Evolutionary conservation across 371 early-diverging fungal genomes (phyloP), one percentile per base, ranked within the genome.

Genomic region (Mucor ambiguus): DNA sequence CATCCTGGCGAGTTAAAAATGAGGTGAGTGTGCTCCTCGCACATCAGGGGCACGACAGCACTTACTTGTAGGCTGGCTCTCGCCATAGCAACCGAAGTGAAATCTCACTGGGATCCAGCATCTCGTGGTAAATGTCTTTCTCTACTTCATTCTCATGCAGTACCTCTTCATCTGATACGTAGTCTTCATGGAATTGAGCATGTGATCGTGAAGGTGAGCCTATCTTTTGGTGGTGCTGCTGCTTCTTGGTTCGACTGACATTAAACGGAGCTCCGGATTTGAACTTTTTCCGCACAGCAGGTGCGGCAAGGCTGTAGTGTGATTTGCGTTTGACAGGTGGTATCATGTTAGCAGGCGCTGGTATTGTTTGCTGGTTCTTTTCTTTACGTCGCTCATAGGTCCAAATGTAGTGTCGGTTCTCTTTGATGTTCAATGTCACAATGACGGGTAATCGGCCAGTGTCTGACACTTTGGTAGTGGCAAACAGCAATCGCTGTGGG

Each of bases 41-140:
- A 37, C 35, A 37, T 14, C 1, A 11, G 4, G 3, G 4, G 2
- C 37, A 37, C 3, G 16, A 38, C 14, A 14, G 5, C 41, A 43
- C 52, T 67, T 37, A 70, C 65, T 61, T 69, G 52, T 52, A 52
- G 14, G 52, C 52, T 28, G 71, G 61, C 14, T 81, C 73, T 43
- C 68, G 72, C 67, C 74, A 74, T 33, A 80, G 56, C 32, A 77
- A 68, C n/a, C 68, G 55, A 9, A 84, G 60, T 20, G 74, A 70
- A 2, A 74, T 68, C 60, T 77, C 76, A 8, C 68, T 60, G 20
- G 61, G 37, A 20, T 65, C 61, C n/a, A 67, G 29, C 24, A 70
- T 11, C 5, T 46, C 58, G 26, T 61, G 18, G 14, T 65, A 46
- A 30, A 71, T 57, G 60, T 72, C 55, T 67, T 33, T 59, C 3